phyloP scores from a whole-genome alignment of 2,329 filamentous ascomycete genomes.

The Epichloe sibirici region DNA sequence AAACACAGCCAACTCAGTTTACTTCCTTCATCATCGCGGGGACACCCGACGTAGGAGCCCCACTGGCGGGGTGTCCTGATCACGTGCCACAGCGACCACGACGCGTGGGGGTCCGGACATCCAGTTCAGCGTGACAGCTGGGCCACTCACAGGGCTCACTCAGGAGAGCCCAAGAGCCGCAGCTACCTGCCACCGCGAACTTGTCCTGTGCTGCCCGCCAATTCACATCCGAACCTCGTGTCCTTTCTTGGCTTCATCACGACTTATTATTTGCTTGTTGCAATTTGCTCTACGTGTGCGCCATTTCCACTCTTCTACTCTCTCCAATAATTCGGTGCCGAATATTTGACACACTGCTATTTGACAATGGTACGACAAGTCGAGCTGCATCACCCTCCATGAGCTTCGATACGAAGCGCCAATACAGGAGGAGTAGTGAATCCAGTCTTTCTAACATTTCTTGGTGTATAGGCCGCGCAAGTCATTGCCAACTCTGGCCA shows the following conservation, averaged over 20 bases:
- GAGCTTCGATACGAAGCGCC: too few relatives aligned
- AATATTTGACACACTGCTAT: neutral
- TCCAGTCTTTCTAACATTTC: constrained; percentile 13
- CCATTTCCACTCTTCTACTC: neutral
- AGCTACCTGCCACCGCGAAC: neutral
- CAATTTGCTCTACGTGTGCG: neutral
- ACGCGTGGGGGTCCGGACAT: neutral
- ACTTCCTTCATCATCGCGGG: too few relatives aligned
- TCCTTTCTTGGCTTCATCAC: neutral
- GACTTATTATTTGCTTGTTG: neutral
- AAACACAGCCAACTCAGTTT: too few relatives aligned
- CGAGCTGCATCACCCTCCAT: neutral
- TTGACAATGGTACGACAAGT: constrained; percentile 3
- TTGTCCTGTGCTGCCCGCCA: neutral
- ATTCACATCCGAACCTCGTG: neutral
- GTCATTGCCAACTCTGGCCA: constrained; percentile 45
- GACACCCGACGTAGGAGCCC: neutral
- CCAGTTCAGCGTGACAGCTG: neutral
- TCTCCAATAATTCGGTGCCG: neutral
- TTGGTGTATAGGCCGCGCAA: constrained; percentile 25
- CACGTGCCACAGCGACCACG: neutral
- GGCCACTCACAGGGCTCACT: neutral
- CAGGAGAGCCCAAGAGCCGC: neutral
- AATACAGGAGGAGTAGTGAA: neutral
- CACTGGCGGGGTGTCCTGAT: neutral